Base-by-base conservation (phyloP, 2,329 filamentous ascomycete genomes). In the Colletotrichum sansevieriae region DNA sequence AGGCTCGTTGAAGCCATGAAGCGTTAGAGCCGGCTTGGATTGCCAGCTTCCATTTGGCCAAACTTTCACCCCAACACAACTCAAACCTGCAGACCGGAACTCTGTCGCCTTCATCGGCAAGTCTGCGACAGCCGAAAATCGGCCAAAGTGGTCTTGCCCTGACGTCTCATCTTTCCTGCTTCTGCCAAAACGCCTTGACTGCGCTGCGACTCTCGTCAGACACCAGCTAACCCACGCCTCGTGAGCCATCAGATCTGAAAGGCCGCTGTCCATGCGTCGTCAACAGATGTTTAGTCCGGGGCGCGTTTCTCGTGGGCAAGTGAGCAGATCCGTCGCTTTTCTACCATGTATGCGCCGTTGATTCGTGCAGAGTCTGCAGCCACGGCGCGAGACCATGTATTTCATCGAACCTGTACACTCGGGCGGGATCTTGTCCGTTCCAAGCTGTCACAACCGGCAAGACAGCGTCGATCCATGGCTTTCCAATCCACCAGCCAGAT, bases 1-100 rank as follows among this genome's bases (percentile, higher is more conserved):
- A 41, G 35, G 10, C 12, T 22, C 18, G 8, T 33, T 33, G 65
- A 56, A 55, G 54, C 60, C 44, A 13, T 46, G 61, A 56, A 29
- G 60, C 46, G 35, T 59, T 47, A 39, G 37, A 41, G 22, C 22
- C 46, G 33, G 59, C 47, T 65, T 60, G 54, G 65, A 60, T 65
- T 62, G 47, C 20, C 65, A 55, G 33, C 56, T 54, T 52, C 49
- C 29, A 37, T 39, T 15, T 43, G 20, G 49, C 51, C 33, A 66
- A 51, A 56, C 47, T 65, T 52, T 66, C 43, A 62, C 62, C 43
- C 55, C 66, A 61, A 65, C 62, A 33, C 35, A 55, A 56, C 62
- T 18, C 56, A 29, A 60, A 55, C 41, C 62, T 56, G 41, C 65
- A 56, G 62, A 51, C 55, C 39, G 62, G 63, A 65, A 68, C 65